Evolutionary conservation across 441 rosid species (phyloP), one percentile per base, ranked within the genome.

Genomic region (Aquilaria agallochum): DNA sequence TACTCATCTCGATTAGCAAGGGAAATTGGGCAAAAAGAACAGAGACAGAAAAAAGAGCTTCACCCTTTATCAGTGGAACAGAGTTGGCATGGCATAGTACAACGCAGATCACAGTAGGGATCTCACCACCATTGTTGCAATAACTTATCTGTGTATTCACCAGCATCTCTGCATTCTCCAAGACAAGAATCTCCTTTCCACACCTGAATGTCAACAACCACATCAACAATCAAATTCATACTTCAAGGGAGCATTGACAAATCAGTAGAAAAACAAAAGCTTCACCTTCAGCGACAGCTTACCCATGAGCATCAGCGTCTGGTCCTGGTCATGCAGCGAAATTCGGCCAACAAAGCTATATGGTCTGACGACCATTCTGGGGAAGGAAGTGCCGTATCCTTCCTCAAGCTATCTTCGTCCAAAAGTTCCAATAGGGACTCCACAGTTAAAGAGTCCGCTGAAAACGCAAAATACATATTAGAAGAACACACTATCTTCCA

Each of bases 351-450:
- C 33, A 91, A 94, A 56, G 97, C 96, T 69, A 82, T 82, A 71
- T 91, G 96, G 86, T 88, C 94, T 14, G 97, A 90, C 56, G 97
- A 90, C 96, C 97, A 90, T 68, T 88, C 96, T 13, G 97, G 94
- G 59, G 97, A 91, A 55, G 96, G 97, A 80, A 91, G 97, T 42
- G 92, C 97, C 5, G 96, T 91, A 75, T 91, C 94, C 72, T 91
- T 91, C 75, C 92, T 85, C 80, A 91, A 80, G 83, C 90, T 83
- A 68, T 87, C 97, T 74, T 91, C 97, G 72, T 86, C 95, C 87
- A 91, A 68, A 56, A 91, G 89, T 79, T 90, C 97, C 82, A 90
- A 67, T 68, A 90, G 72, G 27, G 96, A 84, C 74, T 90, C 96
- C 65, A 91, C 94, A 4, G 80, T 66, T 70, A 91, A 72, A 12